Evolutionary conservation across 2,329 filamentous ascomycete species (phyloP), one percentile per base, ranked within the genome.

Genomic region (Fusarium pseudoanthophilum): DNA sequence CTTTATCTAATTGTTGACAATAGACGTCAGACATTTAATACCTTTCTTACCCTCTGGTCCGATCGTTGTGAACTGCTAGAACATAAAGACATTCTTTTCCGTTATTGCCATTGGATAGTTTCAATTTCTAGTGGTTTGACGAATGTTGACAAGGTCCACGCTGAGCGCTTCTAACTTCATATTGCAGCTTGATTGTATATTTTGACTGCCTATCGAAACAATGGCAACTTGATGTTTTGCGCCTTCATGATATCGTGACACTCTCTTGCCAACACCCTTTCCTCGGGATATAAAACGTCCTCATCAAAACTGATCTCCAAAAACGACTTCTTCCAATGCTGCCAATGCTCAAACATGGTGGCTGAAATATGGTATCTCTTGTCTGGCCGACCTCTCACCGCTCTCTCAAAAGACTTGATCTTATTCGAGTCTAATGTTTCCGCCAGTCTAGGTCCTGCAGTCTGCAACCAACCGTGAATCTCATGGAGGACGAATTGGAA

Each of bases 301-400:
- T 73, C 52, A 11, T 74, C 59, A 11, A 24, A 24, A 15, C 61
- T 61, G 3, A 45, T 2, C 11, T 68, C 32, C 28, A 68, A 28
- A 4, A 71, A 52, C 0, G 11, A 13, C 13, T 46, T 58, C 24
- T 39, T 67, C 71, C 71, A 73, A 11, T 51, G 46, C 1, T 68
- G 53, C 71, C 67, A 74, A 7, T 71, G 57, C 34, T 71, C 51
- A n/a, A 60, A 55, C 62, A 73, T 20, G 5, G 62, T 64, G 15
- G 6, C 58, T 2, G 63, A 20, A 2, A 51, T 40, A 1, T 8
- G 10, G 21, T 61, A 55, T 1, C 11, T 20, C 18, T 36, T 68
- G 0, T 13, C 18, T 0, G 3, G 14, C 3, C 52, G 56, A 1
- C 64, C 64, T 26, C 21, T 43, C 2, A 37, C 24, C 5, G 5